Conservation (phyloP, 2,329 filamentous ascomycete species). For the Colletotrichum tamarilloi region DNA sequence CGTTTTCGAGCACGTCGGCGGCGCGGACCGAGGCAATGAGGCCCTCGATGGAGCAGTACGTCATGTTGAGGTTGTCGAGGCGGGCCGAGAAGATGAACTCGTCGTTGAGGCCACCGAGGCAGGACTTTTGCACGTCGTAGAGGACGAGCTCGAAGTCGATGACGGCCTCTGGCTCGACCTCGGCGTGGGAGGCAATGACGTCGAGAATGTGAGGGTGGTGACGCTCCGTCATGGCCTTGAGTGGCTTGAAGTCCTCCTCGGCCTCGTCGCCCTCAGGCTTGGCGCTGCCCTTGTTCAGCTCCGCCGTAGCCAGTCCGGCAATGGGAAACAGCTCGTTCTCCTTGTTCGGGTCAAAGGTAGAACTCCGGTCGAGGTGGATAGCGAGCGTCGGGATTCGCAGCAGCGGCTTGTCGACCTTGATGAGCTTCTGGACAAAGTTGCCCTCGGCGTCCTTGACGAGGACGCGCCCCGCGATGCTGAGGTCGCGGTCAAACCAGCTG, state of each 20-base stretch:
- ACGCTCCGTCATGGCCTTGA: conserved; percentile 81
- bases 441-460: conserved; percentile 82
- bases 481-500: conserved; percentile 96
- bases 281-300: conserved; percentile 78
- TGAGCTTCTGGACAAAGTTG: conserved; percentile 82
- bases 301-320: conserved; percentile 84
- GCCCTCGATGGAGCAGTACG: conserved; percentile 89
- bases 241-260: conserved; percentile 74
- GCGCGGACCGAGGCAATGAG: conserved; percentile 82
- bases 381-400: conserved; percentile 93
- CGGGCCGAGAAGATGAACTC: conserved; percentile 97
- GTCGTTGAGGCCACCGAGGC: conserved; percentile 88
- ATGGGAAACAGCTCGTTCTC: conserved; percentile 97
- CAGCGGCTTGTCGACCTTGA: conserved; percentile 92
- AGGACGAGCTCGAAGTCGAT: conserved; percentile 97
- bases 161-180: conserved; percentile 76
- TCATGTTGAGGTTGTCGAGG: conserved; percentile 96
- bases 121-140: conserved; percentile 93
- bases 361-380: conserved; percentile 89
- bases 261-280: conserved; percentile 55
- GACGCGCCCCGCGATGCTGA: conserved; percentile 88
- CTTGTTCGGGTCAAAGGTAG: conserved; percentile 94
- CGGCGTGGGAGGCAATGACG: conserved; percentile 83
- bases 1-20: conserved; percentile 74
- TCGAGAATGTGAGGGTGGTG: conserved; percentile 91